Evolutionary conservation across 2,329 filamentous ascomycete genomes (phyloP).

Genomic region (Proliferodiscus dingleyae): DNA sequence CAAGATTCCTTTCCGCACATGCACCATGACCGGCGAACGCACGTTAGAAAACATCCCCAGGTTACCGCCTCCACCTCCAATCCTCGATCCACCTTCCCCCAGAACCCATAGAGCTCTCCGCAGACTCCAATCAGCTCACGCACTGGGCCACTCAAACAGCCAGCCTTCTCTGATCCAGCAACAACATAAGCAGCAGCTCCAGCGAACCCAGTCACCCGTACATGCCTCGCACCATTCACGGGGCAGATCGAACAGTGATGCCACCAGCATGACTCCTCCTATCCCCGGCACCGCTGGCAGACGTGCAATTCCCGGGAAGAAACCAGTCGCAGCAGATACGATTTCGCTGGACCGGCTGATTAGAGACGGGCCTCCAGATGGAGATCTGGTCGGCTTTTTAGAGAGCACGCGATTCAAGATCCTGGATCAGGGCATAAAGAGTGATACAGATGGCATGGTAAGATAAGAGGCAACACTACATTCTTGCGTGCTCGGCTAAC

Average conservation of each 20-base stretch:
- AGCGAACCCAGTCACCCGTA: constrained; percentile 22
- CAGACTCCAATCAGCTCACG: constrained; percentile 71
- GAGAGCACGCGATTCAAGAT: constrained; percentile 70
- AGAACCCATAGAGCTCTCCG: constrained; percentile 63
- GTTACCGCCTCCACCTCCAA: constrained; percentile 18
- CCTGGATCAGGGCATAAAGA: constrained; percentile 69
- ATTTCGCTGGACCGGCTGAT: constrained; percentile 70
- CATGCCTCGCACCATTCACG: constrained; percentile 39
- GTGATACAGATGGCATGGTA: constrained; percentile 78
- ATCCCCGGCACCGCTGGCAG: constrained; percentile 37
- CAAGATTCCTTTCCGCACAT: too few relatives aligned
- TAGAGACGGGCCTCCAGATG: constrained; percentile 72
- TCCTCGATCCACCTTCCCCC: constrained; percentile 52
- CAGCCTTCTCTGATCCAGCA: constrained; percentile 57
- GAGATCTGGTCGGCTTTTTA: constrained; percentile 61
- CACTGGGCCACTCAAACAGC: constrained; percentile 50
- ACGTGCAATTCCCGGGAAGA: constrained; percentile 42
- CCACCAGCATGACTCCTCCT: constrained; percentile 40
- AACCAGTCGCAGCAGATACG: constrained; percentile 46
- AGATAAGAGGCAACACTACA: constrained; percentile 24
- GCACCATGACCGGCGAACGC: too few relatives aligned
- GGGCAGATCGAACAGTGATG: constrained; percentile 69
- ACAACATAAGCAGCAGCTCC: constrained; percentile 47
- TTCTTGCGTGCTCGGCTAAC: constrained; percentile 15
- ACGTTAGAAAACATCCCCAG: constrained; percentile 24